Base-by-base conservation (phyloP, 208 protist species). In the Lotmaria passim region DNA sequence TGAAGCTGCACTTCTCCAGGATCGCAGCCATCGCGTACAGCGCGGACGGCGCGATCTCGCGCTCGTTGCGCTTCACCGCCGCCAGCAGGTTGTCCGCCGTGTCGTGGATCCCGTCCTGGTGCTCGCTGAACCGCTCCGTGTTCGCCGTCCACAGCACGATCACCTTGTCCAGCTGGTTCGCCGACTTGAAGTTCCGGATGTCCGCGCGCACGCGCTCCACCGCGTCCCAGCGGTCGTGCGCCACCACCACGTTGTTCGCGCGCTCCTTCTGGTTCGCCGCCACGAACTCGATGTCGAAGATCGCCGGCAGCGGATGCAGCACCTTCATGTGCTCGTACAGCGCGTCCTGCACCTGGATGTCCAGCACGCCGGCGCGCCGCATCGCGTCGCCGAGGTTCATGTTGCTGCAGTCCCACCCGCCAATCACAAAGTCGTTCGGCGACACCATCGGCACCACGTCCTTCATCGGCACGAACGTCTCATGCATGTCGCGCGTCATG, bases 71-170 rank as follows among this genome's bases (percentile, higher is more conserved):
- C 66, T 93, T 86, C 53, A 99, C 93, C 7, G 96, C 80, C 3
- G 83, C 78, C 28, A 99, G 31, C 1, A 99, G 78, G 53, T 99
- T 97, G 19, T 97, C 96, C 21, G 90, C 86, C 26, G 98, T 99
- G 78, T 98, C 95, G 85, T 99, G 98, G 60, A 99, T 36, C 39
- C 98, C 98, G 21, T 67, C 66, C 17, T 56, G 19, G 58, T 99
- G 72, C 44, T 93, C 88, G 48, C 83, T 85, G 85, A 99, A 99
- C 44, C 98, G 83, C 86, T 99, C 98, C 41, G 98, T 99, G 76
- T 98, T 99, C 26, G 98, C 98, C 34, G 98, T 98, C 98, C 98
- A 99, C 11, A 99, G 81, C 31, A 99, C 91, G 43, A 99, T 87
- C 10, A 99, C 93, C 73, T 97, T 97, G 63, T 99, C 98, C 17